Conservation (phyloP, 2,329 filamentous ascomycete species). For the Ophiostoma sp. region DNA sequence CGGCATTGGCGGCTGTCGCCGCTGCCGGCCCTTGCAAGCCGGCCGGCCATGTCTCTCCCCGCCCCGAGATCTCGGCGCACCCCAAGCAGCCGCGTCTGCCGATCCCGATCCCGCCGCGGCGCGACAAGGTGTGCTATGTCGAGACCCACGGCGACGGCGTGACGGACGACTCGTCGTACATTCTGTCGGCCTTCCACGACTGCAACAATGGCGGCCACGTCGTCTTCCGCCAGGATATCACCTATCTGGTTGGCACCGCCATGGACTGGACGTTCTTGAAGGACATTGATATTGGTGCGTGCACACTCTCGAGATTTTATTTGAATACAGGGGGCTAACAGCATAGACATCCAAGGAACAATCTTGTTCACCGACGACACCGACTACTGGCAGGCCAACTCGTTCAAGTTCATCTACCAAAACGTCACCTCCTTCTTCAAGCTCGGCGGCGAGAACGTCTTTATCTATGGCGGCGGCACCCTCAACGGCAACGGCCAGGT, state of each 20-base stretch:
- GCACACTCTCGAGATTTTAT: background rate
- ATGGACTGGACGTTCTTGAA: constrained; percentile 58
- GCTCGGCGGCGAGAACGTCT: constrained; percentile 65
- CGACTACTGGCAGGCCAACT: constrained; percentile 64
- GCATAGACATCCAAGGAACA: constrained; percentile 33
- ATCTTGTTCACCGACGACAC: constrained; percentile 66
- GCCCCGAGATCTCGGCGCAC: constrained; percentile 30
- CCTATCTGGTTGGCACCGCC: constrained; percentile 57
- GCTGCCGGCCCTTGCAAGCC: constrained; percentile 17
- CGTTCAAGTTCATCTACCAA: constrained; percentile 63
- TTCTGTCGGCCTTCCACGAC: constrained; percentile 55
- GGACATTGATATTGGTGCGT: constrained; percentile 49
- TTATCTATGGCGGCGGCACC: constrained; percentile 58
- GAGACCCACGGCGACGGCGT: constrained; percentile 52
- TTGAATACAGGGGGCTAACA: constrained; percentile 31
- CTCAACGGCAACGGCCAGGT: constrained; percentile 64
- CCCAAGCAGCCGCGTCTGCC: constrained; percentile 34
- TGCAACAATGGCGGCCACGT: constrained; percentile 65
- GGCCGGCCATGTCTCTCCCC: constrained; percentile 23
- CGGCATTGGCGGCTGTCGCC: background rate
- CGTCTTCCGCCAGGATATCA: constrained; percentile 49
- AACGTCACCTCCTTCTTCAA: constrained; percentile 68
- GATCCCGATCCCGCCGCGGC: constrained; percentile 33
- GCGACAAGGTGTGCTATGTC: constrained; percentile 53
- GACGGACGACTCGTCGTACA: constrained; percentile 43